A percentile compares a stretch with the other conserved stretches of the same genome.
Evolutionary conservation across 345 rosid genomes (phyloP).

Genomic region (Toxicodendron radicans): DNA sequence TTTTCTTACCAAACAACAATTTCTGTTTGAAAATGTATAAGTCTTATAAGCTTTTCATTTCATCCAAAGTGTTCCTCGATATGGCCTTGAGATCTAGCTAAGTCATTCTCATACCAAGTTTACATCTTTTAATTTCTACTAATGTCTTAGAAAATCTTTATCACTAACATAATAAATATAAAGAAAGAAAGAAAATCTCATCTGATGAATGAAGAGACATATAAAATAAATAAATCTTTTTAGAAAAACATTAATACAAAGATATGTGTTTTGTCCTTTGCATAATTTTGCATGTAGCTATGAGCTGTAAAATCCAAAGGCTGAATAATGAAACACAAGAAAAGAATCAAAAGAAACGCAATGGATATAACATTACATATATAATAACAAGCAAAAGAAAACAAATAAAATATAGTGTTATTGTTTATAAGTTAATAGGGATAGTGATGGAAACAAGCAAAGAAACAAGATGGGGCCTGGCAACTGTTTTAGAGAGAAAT

Average conservation of each 20-base stretch:
- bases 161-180: neutral
- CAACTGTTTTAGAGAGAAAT: neutral
- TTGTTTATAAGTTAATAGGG: neutral
- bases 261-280: neutral
- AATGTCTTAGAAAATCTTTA: neutral
- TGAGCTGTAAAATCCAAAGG: slow-evolving; percentile 9
- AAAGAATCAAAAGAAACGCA: neutral
- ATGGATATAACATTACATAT: neutral
- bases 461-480: slow-evolving; percentile 28
- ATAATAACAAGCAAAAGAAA: slow-evolving; percentile 21
- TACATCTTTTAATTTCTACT: neutral
- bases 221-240: neutral
- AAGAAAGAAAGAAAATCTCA: neutral
- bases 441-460: neutral
- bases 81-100: neutral
- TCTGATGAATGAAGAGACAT: neutral
- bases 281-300: neutral
- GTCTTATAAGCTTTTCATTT: no score
- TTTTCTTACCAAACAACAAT: slow-evolving; percentile 1
- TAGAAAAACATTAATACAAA: neutral
- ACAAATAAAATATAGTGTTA: slow-evolving; percentile 14
- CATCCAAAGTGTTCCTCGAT: slow-evolving; percentile 15
- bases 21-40: neutral
- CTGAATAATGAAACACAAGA: neutral
- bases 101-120: neutral